Evolutionary conservation across 2,329 filamentous ascomycete genomes (phyloP).

Genomic region (Diaporthe batatas): DNA sequence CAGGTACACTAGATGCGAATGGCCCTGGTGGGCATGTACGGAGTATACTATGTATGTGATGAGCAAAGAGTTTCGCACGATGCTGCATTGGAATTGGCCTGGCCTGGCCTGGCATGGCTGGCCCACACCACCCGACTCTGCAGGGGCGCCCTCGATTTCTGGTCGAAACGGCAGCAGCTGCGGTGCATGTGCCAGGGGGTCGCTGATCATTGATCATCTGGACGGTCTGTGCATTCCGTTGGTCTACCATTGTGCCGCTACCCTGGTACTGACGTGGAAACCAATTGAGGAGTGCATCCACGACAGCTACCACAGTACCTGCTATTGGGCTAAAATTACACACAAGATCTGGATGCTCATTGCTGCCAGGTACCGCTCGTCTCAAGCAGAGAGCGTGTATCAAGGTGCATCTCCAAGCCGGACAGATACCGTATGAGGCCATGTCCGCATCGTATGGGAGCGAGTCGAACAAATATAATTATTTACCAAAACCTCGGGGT

Average conservation of each 20-base stretch:
- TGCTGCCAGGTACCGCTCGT: slow-evolving; percentile 17
- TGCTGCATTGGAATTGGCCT: slow-evolving; percentile 24
- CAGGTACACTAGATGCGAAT: background rate
- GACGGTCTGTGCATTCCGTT: slow-evolving; percentile 33
- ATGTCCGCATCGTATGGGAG: background rate
- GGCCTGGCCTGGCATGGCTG: slow-evolving; percentile 13
- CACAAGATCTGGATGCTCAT: background rate
- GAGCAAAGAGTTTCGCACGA: slow-evolving; percentile 9
- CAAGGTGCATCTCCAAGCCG: background rate
- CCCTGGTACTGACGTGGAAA: slow-evolving; percentile 6
- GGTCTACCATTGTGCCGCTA: slow-evolving; percentile 21
- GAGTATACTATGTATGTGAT: background rate
- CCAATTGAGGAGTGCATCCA: slow-evolving; percentile 8
- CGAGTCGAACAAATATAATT: slow-evolving; percentile 1
- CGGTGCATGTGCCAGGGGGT: slow-evolving; percentile 19
- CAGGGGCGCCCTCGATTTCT: slow-evolving; percentile 27
- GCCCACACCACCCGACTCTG: slow-evolving; percentile 17
- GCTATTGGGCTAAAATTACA: background rate
- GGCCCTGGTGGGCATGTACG: too few species aligned
- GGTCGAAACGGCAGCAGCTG: slow-evolving; percentile 26
- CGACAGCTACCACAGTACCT: slow-evolving; percentile 25
- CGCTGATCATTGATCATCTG: slow-evolving; percentile 32
- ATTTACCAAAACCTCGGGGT: slow-evolving; percentile 30
- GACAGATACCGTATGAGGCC: background rate
- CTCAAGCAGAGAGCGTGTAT: background rate